Percentiles rank a stretch among this genome's conserved stretches.
These are phyloP conservation scores for Globisporangium polare DNA, from an alignment of 352 stramenopile species.

Conservation along the genomic window DNA sequence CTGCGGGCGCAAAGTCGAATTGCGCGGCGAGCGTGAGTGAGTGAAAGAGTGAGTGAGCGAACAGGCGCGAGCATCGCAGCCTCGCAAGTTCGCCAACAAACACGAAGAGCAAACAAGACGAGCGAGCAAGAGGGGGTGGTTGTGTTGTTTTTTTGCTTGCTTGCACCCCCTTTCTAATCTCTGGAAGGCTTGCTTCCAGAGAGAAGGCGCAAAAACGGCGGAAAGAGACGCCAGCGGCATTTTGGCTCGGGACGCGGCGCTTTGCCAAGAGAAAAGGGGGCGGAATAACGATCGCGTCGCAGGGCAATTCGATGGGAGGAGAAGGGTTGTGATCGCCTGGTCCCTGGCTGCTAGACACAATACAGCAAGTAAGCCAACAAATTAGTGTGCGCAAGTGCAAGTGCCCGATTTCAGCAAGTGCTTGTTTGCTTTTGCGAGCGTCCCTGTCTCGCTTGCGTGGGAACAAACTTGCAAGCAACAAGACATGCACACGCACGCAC, in stretches of 20 bases:
- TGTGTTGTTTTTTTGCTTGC: slow-evolving; percentile 1
- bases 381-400: neutral
- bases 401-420: neutral
- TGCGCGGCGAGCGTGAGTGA: slow-evolving; percentile 8
- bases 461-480: neutral
- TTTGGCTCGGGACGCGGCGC: slow-evolving; percentile 2
- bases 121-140: neutral
- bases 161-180: slow-evolving; percentile 4
- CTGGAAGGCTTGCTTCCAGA: neutral
- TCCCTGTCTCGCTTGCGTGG: neutral
- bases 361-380: neutral
- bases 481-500: no score
- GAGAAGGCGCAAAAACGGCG: neutral
- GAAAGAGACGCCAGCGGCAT: neutral
- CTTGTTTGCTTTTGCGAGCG: neutral
- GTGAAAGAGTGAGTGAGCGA: slow-evolving; percentile 5
- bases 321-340: slow-evolving; percentile 1
- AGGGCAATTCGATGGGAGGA: neutral
- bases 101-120: neutral
- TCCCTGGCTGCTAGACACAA: neutral
- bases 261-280: slow-evolving; percentile 2
- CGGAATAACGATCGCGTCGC: slow-evolving; percentile 8
- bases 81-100: neutral
- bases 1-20: neutral
- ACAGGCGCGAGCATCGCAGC: neutral